Percentiles rank a stretch among this genome's conserved stretches.
Evolutionary conservation across 176 grass and related monocot genomes (phyloP).

Genomic region (Stipa capillata): DNA sequence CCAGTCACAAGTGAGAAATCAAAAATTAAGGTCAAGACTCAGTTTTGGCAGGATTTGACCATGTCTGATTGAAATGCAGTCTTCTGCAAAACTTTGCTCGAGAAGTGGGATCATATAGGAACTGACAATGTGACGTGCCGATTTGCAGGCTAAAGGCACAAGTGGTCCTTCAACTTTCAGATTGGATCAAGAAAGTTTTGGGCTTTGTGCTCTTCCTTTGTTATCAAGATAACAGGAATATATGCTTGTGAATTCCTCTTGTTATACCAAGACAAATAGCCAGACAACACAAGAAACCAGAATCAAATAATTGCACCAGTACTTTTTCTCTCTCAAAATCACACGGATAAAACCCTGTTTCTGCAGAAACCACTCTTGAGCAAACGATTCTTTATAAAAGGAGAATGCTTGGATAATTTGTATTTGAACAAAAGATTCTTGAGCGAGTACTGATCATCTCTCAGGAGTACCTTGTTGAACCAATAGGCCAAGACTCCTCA

Average conservation of each 20-base stretch:
- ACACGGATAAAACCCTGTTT: not conserved
- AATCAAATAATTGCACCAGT: slow-evolving; percentile 20
- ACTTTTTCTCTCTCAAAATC: not conserved
- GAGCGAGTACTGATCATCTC: not conserved
- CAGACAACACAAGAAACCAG: not conserved
- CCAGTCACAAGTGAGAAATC: not conserved
- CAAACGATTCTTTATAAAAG: not conserved
- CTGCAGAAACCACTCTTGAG: not conserved
- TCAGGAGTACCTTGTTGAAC: slow-evolving; percentile 26
- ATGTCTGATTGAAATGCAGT: not conserved
- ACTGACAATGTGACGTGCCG: slow-evolving; percentile 5
- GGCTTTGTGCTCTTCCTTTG: not conserved
- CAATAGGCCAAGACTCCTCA: not conserved
- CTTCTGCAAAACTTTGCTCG: not conserved
- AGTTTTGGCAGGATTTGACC: not conserved
- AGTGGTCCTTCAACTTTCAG: slow-evolving; percentile 45
- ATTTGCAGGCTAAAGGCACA: slow-evolving; percentile 30
- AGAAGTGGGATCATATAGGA: slow-evolving; percentile 15
- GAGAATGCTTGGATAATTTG: not conserved
- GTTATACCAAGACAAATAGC: slow-evolving; percentile 20
- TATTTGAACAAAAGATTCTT: not conserved
- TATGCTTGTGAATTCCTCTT: slow-evolving; percentile 23
- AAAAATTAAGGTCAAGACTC: not conserved
- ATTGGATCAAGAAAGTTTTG: slow-evolving; percentile 40
- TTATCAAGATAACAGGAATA: slow-evolving; percentile 43